Base-by-base conservation (phyloP, 345 rosid genomes). In the Eucalyptus virginea region DNA sequence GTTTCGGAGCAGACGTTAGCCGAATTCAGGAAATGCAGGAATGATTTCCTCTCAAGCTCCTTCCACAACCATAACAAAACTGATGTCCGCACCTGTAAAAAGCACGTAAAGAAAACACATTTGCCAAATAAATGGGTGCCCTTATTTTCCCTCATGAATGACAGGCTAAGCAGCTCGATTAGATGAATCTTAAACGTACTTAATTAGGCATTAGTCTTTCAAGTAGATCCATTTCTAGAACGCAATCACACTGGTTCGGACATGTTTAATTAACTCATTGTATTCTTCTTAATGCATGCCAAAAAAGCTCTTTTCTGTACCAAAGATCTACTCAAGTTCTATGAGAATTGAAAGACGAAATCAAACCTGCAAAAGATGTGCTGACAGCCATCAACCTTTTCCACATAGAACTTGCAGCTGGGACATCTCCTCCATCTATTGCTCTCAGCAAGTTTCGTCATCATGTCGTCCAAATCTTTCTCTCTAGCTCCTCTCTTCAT, bases 361-460 rank as follows among this genome's bases (percentile, higher is more conserved):
- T 86, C 67, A 7, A 60, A 92, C 94, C 95, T 94, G 92, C 96
- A 96, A 11, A 6, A 86, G 30, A 95, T 92, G 88, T 93, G 90
- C 19, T 5, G 7, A 85, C 95, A 95, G 3, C 96, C 96, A 6
- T 26, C 11, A 2, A 54, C 34, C 88, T 88, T 93, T 26, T 95
- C 97, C 56, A 93, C 94, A 49, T 88, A 95, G 77, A 54, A 88
- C 81, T 89, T 91, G 92, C 94, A 92, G 1, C 85, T 89, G 30
- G 94, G 94, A 80, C 96, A 93, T 81, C 87, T 92, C 56, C 86
- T 94, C 96, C 97, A 93, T 24, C 65, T 40, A 86, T 93, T 94
- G 54, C 88, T 92, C 88, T 89, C 87, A 1, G 95, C 96, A 91
- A 94, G 94, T 69, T 91, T 87, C 87, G 88, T 65, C 92, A 93